These are phyloP conservation scores for Phytopythium montanum DNA, from an alignment of 352 stramenopile genomes.

Conservation along the genomic window DNA sequence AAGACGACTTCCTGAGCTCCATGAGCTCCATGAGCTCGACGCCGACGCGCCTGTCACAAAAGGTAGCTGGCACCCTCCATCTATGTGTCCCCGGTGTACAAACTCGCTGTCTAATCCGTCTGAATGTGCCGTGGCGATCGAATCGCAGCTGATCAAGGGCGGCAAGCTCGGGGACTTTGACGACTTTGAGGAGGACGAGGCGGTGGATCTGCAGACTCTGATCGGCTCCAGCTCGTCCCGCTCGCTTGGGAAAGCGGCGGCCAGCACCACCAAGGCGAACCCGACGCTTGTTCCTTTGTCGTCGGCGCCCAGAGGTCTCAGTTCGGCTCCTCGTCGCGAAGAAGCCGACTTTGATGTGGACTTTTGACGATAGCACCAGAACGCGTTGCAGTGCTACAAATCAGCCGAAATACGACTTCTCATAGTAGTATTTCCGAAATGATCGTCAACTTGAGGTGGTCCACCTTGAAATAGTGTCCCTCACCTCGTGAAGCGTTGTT, in stretches of 20 bases:
- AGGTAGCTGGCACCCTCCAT: constrained; percentile 26
- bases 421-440: not conserved
- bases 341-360: constrained; percentile 64
- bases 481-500: not conserved
- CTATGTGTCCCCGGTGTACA: not conserved
- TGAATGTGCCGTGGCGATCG: not conserved
- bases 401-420: not conserved
- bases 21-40: constrained; percentile 68
- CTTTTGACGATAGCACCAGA: constrained; percentile 19
- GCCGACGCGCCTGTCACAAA: constrained; percentile 53
- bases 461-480: not conserved
- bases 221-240: constrained; percentile 29
- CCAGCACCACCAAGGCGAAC: not conserved
- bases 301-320: not conserved
- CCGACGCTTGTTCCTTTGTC: not conserved
- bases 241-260: not conserved
- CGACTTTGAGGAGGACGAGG: constrained; percentile 79
- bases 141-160: constrained; percentile 53
- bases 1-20: constrained; percentile 51
- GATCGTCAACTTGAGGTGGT: not conserved
- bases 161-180: constrained; percentile 75
- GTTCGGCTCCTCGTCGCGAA: constrained; percentile 5
- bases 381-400: not conserved
- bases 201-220: constrained; percentile 72
- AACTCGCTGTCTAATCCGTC: not conserved